Base-by-base conservation (phyloP, 2,329 filamentous ascomycete genomes). In the Raffaelea albimanens region DNA sequence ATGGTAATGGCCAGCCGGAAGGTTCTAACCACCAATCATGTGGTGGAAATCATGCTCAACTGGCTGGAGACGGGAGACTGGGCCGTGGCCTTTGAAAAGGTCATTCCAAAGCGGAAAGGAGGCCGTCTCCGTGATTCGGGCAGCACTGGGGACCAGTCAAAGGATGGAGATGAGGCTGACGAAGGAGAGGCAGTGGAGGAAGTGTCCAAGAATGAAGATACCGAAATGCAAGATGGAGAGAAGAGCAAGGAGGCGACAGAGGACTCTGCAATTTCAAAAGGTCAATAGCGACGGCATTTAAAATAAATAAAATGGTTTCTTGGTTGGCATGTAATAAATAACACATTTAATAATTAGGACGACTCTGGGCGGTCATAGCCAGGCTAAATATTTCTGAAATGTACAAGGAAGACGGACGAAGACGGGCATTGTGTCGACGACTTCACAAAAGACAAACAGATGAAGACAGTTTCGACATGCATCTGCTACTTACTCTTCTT, bases 1-100 rank as follows among this genome's bases (percentile, higher is more conserved):
- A 83, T 98, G 72, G 77, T 88, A 53, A 94, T 98, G 86, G 77
- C 83, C 48, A 90, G 85, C 57, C 80, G 93, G 29, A 80, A 84
- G 57, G 87, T 98, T 4, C 69, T 98, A 49, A 83, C 91, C 3
- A 96, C 91, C 8, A 98, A 97, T 61, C 93, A 98, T 60, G 93
- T 98, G 1, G 79, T 93, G 42, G 91, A 97, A 66, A 97, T 98
- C 53, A 95, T 98, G 87, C 68, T 95, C 41, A 82, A 81, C 55
- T 98, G 90, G 89, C 66, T 98, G 47, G 88, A 96, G 64, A 80
- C 79, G 43, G 87, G 86, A 2, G 85, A 97, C 62, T 98, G 93
- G 93, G 90, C 84, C 1, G 73, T 85, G 59, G 90, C 93, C 0
- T 98, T 98, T 62, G 68, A 90, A 66, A 75, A 79, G 44, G 88